Evolutionary conservation across 495 filamentous ascomycete species (phyloP), one percentile per base, ranked within the genome.

Genomic region (Penicillium verhagenii): DNA sequence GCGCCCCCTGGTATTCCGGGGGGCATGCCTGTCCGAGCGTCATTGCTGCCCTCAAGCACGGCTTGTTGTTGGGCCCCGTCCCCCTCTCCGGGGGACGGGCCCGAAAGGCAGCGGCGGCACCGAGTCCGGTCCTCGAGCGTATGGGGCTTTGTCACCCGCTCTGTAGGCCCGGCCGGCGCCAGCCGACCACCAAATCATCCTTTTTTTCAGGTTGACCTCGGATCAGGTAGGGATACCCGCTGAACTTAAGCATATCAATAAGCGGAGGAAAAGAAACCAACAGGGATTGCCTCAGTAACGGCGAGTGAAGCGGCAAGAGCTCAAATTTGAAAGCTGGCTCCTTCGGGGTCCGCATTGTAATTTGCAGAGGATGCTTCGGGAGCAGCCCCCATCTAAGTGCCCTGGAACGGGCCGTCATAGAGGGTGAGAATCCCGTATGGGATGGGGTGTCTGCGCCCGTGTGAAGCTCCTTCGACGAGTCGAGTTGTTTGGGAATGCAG

Each of bases 221-320:
- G 77, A 84, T 86, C 79, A 84, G 79, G 78, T 81, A 82, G 79
- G 79, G 77, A 79, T 84, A 86, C 82, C 79, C 44, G 44, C 44
- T 47, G 44, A 85, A 85, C 80, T 85, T 86, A 85, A 85, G 82
- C 79, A 86, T 86, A 86, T 86, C 79, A 86, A 85, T 86, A 85
- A 47, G 44, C 44, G 44, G 44, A 47, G 44, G 44, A 86, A 84
- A 85, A 86, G 80, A 86, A 86, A 85, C 82, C 79, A 85, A 85
- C 79, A 81, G 77, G 78, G 78, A 84, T 86, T 85, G 76, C 80
- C 79, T 75, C 68, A 84, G 79, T 86, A 84, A 83, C 79, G 79
- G 82, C 79, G 79, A 85, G 81, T 83, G 79, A 84, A 85, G 80
- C 81, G 80, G 80, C 74, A 84, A 82, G 69, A 85, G 80, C 82